Conservation (phyloP, 768 basidiomycete species). For the Pleurotus sapidus region DNA sequence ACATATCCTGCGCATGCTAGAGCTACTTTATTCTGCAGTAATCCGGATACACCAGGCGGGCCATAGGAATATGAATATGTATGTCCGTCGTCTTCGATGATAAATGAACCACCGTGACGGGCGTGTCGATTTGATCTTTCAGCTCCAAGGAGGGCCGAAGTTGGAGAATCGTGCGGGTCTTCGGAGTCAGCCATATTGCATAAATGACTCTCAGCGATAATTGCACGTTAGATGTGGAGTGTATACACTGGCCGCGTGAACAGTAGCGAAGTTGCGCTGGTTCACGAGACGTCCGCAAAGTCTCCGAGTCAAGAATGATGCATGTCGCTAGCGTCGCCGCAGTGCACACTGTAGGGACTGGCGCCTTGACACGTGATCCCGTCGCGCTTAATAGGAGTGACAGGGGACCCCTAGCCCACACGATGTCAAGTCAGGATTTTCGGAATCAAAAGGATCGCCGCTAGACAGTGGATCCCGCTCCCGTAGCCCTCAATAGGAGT, state of each 20-base stretch:
- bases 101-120: constrained; percentile 26
- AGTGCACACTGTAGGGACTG: too few species aligned
- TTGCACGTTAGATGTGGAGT: neutral
- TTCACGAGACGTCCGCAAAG: too few species aligned
- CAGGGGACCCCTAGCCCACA: too few species aligned
- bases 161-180: neutral
- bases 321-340: too few species aligned
- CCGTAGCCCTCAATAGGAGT: too few species aligned
- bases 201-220: too few species aligned
- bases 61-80: constrained; percentile 72
- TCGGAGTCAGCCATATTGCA: neutral
- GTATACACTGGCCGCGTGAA: neutral
- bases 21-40: constrained; percentile 63
- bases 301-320: too few species aligned
- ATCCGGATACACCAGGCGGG: constrained; percentile 62
- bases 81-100: constrained; percentile 27
- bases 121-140: neutral
- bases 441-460: too few species aligned
- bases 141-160: neutral
- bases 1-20: constrained; percentile 71
- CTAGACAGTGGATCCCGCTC: too few species aligned
- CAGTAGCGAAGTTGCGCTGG: neutral
- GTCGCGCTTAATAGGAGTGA: too few species aligned
- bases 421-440: too few species aligned
- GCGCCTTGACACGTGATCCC: too few species aligned